Conservation (phyloP, 2,329 filamentous ascomycete species). For the Beauveria sp. region DNA sequence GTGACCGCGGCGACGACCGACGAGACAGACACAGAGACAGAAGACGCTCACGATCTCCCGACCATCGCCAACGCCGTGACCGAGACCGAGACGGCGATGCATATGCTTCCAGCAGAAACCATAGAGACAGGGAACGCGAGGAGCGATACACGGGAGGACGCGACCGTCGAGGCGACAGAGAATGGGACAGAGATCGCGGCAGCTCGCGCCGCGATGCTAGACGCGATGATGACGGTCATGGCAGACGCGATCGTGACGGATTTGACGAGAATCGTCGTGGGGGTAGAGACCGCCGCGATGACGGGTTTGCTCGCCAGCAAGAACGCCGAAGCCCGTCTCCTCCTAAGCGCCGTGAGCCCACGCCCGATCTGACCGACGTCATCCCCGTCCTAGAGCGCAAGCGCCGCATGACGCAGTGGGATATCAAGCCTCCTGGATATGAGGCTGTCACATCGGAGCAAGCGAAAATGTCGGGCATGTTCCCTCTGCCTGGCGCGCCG, state of each 20-base stretch:
- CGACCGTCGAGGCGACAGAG: constrained; percentile 60
- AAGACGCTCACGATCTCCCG: constrained; percentile 81
- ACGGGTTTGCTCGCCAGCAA: constrained; percentile 36
- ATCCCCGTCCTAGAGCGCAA: constrained; percentile 78
- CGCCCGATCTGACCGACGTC: constrained; percentile 84
- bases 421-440: constrained; percentile 97
- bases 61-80: constrained; percentile 63
- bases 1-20: constrained; percentile 27
- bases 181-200: constrained; percentile 66
- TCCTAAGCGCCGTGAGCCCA: constrained; percentile 89
- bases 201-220: constrained; percentile 53
- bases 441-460: constrained; percentile 98
- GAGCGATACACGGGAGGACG: constrained; percentile 71
- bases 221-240: constrained; percentile 54
- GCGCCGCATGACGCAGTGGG: constrained; percentile 95
- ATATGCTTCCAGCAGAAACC: constrained; percentile 88
- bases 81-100: constrained; percentile 80
- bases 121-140: constrained; percentile 87
- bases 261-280: constrained; percentile 44
- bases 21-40: constrained; percentile 35
- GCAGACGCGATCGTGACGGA: constrained; percentile 50
- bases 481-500: constrained; percentile 90
- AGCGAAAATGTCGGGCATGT: constrained; percentile 98
- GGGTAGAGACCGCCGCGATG: constrained; percentile 33
- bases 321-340: constrained; percentile 69